A percentile compares a stretch with the other conserved stretches of the same genome.
These are phyloP conservation scores for Tylopilus orsonianus DNA, from an alignment of 1,284 basidiomycete species.

Conservation along the genomic window DNA sequence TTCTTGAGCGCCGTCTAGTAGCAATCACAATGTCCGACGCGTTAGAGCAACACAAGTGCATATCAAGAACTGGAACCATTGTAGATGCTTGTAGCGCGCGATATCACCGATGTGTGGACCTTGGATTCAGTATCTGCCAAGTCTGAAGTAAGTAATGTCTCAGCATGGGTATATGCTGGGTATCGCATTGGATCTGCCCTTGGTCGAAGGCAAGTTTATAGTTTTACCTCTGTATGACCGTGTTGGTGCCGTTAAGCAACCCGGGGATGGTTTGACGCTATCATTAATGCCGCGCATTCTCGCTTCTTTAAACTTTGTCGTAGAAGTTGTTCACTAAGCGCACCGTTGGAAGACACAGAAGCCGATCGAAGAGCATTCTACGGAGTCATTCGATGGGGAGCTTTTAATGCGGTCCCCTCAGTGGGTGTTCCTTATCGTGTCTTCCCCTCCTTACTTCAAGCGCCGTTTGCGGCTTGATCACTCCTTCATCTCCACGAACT, in stretches of 20 bases:
- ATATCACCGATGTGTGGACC: neutral
- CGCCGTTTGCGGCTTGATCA: neutral
- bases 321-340: slow-evolving; percentile 1
- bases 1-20: neutral
- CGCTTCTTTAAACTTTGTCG: slow-evolving; percentile 16
- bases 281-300: slow-evolving; percentile 19
- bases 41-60: neutral
- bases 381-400: slow-evolving; percentile 4
- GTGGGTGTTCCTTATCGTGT: neutral
- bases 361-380: slow-evolving; percentile 4
- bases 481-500: slow-evolving; percentile 5
- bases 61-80: neutral
- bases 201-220: slow-evolving; percentile 7
- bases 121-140: neutral
- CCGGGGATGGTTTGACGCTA: slow-evolving; percentile 7
- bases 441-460: slow-evolving; percentile 5
- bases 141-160: slow-evolving; percentile 6
- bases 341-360: slow-evolving; percentile 19
- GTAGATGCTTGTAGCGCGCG: neutral
- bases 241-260: slow-evolving; percentile 24
- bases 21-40: neutral
- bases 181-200: slow-evolving; percentile 1
- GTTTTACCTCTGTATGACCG: slow-evolving; percentile 11
- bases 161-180: neutral
- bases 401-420: slow-evolving; percentile 17